Conservation (phyloP, 768 basidiomycete genomes). For the Rhizopogon vulgaris region DNA sequence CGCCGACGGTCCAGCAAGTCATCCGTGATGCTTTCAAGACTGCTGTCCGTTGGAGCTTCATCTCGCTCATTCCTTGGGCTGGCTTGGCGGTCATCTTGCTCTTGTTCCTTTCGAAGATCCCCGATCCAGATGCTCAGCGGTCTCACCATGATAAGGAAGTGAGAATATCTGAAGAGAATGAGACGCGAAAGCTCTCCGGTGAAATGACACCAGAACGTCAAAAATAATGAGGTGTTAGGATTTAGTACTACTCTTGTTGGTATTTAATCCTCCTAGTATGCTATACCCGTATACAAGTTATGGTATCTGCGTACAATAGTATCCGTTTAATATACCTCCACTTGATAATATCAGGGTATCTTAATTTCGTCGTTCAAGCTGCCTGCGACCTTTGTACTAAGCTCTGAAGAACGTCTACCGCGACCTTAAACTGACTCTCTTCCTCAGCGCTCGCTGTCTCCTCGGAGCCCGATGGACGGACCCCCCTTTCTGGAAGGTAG, state of each 20-base stretch:
- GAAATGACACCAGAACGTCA: no score
- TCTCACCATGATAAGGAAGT: neutral
- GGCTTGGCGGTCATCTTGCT: constrained; percentile 28
- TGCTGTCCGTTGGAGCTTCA: constrained; percentile 38
- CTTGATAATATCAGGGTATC: neutral
- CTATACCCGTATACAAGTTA: no score
- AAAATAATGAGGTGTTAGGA: neutral
- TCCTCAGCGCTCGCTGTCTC: constrained; percentile 52
- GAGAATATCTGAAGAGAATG: neutral
- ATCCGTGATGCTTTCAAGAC: constrained; percentile 36
- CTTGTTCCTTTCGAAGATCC: constrained; percentile 34
- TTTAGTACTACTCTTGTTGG: neutral
- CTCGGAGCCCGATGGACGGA: constrained; percentile 25
- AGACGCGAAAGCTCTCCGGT: neutral
- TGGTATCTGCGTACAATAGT: no score
- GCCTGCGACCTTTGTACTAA: constrained; percentile 22
- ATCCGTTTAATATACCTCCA: neutral
- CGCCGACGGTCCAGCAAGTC: constrained; percentile 26
- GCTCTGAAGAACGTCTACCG: constrained; percentile 58
- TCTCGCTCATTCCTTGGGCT: constrained; percentile 44
- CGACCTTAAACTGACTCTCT: constrained; percentile 62
- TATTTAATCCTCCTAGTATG: no score
- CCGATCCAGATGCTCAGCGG: constrained; percentile 16
- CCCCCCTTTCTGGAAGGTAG: constrained; percentile 49
- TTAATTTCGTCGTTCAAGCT: neutral